A percentile compares a stretch with the other conserved stretches of the same genome.
Evolutionary conservation across 805 yeast species (phyloP).

Genomic region (Tetrapisispora pingtungensis): DNA sequence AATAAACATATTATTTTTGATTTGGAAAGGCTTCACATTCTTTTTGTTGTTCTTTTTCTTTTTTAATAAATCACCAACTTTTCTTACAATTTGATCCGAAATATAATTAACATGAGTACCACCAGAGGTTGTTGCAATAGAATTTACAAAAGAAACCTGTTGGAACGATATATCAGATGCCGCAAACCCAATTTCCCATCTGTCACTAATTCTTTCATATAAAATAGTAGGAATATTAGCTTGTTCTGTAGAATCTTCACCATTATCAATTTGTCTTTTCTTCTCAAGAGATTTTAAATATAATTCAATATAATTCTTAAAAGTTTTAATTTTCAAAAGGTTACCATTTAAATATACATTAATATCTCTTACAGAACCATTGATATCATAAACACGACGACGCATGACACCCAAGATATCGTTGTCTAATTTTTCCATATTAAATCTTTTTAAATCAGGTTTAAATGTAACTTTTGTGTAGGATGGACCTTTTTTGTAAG

Average conservation of each 20-base stretch:
- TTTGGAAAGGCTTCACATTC: conserved; percentile 77
- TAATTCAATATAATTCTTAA: conserved; percentile 82
- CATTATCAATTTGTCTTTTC: conserved; percentile 32
- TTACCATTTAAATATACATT: conserved; percentile 70
- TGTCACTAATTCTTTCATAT: conserved; percentile 68
- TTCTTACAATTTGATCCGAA: conserved; percentile 73
- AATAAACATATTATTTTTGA: conserved; percentile 79
- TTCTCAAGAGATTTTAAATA: conserved; percentile 67
- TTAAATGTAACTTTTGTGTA: conserved; percentile 79
- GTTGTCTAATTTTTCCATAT: conserved; percentile 74
- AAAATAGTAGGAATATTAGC: conserved; percentile 49
- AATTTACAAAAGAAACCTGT: conserved; percentile 93
- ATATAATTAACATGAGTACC: conserved; percentile 90
- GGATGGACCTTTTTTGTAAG: conserved; percentile 46
- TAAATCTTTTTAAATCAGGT: conserved; percentile 78
- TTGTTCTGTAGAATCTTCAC: conserved; percentile 27
- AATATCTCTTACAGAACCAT: conserved; percentile 84
- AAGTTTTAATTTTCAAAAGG: conserved; percentile 56
- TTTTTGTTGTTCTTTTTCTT: conserved; percentile 54
- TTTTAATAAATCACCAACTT: conserved; percentile 62
- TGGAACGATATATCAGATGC: conserved; percentile 83
- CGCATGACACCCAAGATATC: conserved; percentile 77
- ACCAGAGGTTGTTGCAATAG: conserved; percentile 94
- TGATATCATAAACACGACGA: conserved; percentile 90
- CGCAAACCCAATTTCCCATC: conserved; percentile 96